These are phyloP conservation scores for Leptographium flavum DNA, from an alignment of 2,329 filamentous ascomycete species.

Conservation along the genomic window DNA sequence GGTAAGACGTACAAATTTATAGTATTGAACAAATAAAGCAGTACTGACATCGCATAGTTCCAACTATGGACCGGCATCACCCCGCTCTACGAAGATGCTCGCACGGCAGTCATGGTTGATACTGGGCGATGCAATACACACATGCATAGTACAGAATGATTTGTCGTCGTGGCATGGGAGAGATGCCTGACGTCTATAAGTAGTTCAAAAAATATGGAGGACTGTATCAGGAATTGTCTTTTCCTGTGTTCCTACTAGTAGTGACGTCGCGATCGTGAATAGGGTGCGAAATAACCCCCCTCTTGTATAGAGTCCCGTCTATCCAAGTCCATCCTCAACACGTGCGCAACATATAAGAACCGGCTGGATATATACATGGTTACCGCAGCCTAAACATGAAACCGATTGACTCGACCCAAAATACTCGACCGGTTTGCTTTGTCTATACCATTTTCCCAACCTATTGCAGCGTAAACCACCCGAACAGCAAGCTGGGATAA, in stretches of 20 bases:
- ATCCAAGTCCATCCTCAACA: neutral
- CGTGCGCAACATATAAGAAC: no score
- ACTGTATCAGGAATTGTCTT: neutral
- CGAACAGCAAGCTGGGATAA: neutral
- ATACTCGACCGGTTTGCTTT: slow-evolving; percentile 1
- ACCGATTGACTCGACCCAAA: neutral
- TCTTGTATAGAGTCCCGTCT: neutral
- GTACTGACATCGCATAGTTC: slow-evolving; percentile 34
- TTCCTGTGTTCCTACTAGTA: neutral
- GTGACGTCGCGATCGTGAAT: neutral
- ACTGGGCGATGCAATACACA: slow-evolving; percentile 5
- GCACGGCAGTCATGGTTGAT: slow-evolving; percentile 39
- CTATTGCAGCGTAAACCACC: neutral
- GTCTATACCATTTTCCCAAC: neutral
- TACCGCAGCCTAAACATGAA: neutral
- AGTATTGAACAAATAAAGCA: neutral
- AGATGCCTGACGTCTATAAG: no score
- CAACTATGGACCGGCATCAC: slow-evolving; percentile 73
- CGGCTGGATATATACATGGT: neutral
- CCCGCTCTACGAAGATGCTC: slow-evolving; percentile 56
- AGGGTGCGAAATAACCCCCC: neutral
- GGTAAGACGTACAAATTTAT: slow-evolving; percentile 30
- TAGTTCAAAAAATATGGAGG: no score
- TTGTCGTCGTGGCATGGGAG: no score
- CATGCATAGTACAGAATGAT: no score